phyloP scores from a whole-genome alignment of 2,329 filamentous ascomycete species.

The Pseudogymnoascus sp. region DNA sequence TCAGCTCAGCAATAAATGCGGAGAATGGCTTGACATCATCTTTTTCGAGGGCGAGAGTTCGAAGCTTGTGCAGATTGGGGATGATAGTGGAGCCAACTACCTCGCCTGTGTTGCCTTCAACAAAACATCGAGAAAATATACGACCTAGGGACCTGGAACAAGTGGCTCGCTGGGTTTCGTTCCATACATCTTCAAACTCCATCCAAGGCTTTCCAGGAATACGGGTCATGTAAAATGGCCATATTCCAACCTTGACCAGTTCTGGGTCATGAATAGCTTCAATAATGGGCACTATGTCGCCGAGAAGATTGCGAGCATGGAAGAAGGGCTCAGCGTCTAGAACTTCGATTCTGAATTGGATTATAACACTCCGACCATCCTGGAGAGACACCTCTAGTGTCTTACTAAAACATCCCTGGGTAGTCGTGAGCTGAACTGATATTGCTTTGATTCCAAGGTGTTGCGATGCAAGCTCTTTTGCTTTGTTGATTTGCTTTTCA shows the following conservation, averaged over 20 bases:
- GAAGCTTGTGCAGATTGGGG: not conserved
- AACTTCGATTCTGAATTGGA: slow-evolving; percentile 20
- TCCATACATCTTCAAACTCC: not conserved
- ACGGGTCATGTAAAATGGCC: slow-evolving; percentile 19
- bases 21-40: not conserved
- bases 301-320: slow-evolving; percentile 16
- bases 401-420: slow-evolving; percentile 22
- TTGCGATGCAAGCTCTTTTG: slow-evolving; percentile 15
- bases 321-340: slow-evolving; percentile 18
- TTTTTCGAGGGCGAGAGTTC: not conserved
- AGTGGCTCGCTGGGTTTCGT: not conserved
- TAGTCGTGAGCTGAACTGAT: slow-evolving; percentile 14
- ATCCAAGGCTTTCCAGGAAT: slow-evolving; percentile 18
- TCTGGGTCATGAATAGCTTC: slow-evolving; percentile 15
- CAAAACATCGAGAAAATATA: not conserved
- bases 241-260: slow-evolving; percentile 17
- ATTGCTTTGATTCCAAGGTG: slow-evolving; percentile 14
- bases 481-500: slow-evolving; percentile 15
- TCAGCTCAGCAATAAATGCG: not conserved
- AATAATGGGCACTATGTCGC: slow-evolving; percentile 19
- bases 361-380: slow-evolving; percentile 16
- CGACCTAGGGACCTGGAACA: not conserved
- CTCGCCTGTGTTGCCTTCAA: not conserved
- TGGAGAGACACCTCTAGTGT: slow-evolving; percentile 20
- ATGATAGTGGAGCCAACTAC: not conserved